Evolutionary conservation across 352 stramenopile species (phyloP), one percentile per base, ranked within the genome.

Genomic region (Globisporangium perplexum): DNA sequence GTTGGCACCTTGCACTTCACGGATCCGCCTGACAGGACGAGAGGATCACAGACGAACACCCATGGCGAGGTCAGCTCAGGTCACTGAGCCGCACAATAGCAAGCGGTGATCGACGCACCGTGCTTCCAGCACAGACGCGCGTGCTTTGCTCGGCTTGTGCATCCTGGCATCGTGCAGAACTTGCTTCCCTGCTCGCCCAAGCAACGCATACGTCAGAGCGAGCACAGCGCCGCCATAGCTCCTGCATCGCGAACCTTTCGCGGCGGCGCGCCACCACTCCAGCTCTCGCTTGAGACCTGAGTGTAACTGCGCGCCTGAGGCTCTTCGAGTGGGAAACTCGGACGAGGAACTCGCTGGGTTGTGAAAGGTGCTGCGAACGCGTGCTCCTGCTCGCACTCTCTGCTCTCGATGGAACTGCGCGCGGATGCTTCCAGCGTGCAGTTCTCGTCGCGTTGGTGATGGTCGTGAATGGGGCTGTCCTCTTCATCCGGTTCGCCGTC

Each of bases 1-100:
- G 72, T 71, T 0, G 56, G 53, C 5, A 77, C 54, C 28, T 77
- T 85, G 63, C 76, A 87, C 49, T 79, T 75, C 52, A 78, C 62
- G 3, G 72, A 83, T 8, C 72, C 72, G 22, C 72, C 49, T 47
- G 20, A 28, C 35, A 7, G 17, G 3, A 17, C 1, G 35, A 35
- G 7, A 12, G 20, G 20, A n/a, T n/a, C n/a, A n/a, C n/a, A n/a
- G n/a, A n/a, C n/a, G n/a, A n/a, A n/a, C n/a, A n/a, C n/a, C n/a
- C n/a, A n/a, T n/a, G n/a, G n/a, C n/a, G n/a, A n/a, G n/a, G n/a
- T n/a, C n/a, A n/a, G n/a, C n/a, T n/a, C n/a, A n/a, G n/a, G n/a
- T n/a, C n/a, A n/a, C n/a, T n/a, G n/a, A n/a, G n/a, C 12, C 15
- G 8, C 7, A 7, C 1, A 35, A 31, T n/a, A n/a, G 20, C 33